Evolutionary conservation across 2,329 filamentous ascomycete genomes (phyloP), one percentile per base, ranked within the genome.

Genomic region (Aspergillus fumigatus): DNA sequence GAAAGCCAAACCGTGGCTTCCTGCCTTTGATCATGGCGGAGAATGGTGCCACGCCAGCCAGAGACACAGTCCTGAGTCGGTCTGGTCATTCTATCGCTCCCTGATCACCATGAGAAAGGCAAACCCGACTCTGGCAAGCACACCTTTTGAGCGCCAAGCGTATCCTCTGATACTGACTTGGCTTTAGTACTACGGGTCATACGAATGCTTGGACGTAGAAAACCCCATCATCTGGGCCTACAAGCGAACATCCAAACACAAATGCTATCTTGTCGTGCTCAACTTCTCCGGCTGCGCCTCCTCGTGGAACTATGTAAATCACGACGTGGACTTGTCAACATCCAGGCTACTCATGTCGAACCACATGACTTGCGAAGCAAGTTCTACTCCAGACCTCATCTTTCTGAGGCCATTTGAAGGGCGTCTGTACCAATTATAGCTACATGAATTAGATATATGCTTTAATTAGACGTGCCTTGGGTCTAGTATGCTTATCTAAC

Each of bases 1-100:
- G 9, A 57, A 54, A 17, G 56, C 50, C n/a, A 50, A 63, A 32
- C 84, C 86, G 2, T 89, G 87, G 87, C 88, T 89, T 79, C 77
- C 79, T 21, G 79, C 83, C 29, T 83, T 87, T 65, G 80, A 84
- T 59, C 80, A 83, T 64, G 84, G 83, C 66, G 66, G 67, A 2
- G 69, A 76, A 27, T 77, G 85, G 73, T 89, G 89, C 65, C 84
- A 82, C 29, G 78, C 77, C 0, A 62, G 73, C 6, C 66, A 70
- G 43, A 54, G 56, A 21, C 38, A 54, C 25, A 58, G 63, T 50
- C 54, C 56, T 2, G 54, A 58, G 11, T 83, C 80, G 11, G 79
- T 86, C 21, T 80, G 84, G 63, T 70, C 75, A 50, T 86, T 83
- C 67, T 89, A 85, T 76, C 79, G 80, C 53, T 69, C 68, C 0